Percentiles rank a stretch among this genome's conserved stretches.
Evolutionary conservation across 495 filamentous ascomycete genomes (phyloP).

Genomic region (Endocarpon pusillum): DNA sequence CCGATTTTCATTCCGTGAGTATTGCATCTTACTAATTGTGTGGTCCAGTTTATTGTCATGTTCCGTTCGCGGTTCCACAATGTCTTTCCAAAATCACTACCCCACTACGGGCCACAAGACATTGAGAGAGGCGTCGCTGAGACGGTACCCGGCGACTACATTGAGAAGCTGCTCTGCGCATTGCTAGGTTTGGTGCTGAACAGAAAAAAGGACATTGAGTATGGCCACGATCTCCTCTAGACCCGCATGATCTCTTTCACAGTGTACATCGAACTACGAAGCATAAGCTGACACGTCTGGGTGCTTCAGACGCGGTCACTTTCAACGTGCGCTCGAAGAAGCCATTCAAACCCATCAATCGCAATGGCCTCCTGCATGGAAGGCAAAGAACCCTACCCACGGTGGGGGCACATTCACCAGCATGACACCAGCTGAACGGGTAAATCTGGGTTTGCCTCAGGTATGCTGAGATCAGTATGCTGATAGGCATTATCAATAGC

Average conservation of each 20-base stretch:
- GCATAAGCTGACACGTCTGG: background rate
- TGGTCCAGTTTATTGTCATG: conserved; percentile 80
- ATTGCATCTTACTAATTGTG: conserved; percentile 18
- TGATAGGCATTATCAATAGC: conserved; percentile 29
- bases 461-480: conserved; percentile 3
- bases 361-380: conserved; percentile 85
- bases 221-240: conserved; percentile 28
- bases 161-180: conserved; percentile 79
- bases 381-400: conserved; percentile 65
- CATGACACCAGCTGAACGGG: conserved; percentile 64
- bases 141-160: conserved; percentile 57
- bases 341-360: conserved; percentile 68
- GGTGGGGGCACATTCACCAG: conserved; percentile 61
- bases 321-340: conserved; percentile 84
- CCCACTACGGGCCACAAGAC: conserved; percentile 87
- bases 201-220: conserved; percentile 97
- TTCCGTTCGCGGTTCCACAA: conserved; percentile 88
- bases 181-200: conserved; percentile 77
- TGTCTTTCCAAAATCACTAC: conserved; percentile 66
- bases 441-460: conserved; percentile 27
- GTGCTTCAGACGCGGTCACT: conserved; percentile 55
- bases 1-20: conserved; percentile 14
- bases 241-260: conserved; percentile 7
- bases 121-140: conserved; percentile 75
- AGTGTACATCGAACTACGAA: background rate